These are phyloP conservation scores for Colletotrichum neosansevieriae DNA, from an alignment of 2,329 filamentous ascomycete species.

Conservation along the genomic window DNA sequence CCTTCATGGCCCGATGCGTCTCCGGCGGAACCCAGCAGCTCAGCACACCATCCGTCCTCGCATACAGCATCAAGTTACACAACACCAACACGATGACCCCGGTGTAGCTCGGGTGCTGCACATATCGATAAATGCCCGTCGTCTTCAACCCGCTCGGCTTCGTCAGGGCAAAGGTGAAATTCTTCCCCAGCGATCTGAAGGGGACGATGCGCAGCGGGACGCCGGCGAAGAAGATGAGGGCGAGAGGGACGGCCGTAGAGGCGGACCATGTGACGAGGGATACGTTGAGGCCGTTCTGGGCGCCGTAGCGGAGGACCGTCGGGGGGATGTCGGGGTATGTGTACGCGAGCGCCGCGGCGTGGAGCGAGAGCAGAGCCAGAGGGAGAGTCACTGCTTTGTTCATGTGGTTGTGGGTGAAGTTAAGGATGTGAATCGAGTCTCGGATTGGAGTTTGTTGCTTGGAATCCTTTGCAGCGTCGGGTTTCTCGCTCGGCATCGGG, in stretches of 20 bases:
- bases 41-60: slow-evolving; percentile 52
- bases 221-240: slow-evolving; percentile 45
- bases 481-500: slow-evolving; percentile 37
- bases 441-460: background rate
- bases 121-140: slow-evolving; percentile 59
- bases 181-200: slow-evolving; percentile 59
- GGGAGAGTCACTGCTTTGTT: slow-evolving; percentile 44
- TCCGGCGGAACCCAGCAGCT: slow-evolving; percentile 53
- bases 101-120: slow-evolving; percentile 67
- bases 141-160: slow-evolving; percentile 60
- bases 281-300: slow-evolving; percentile 48
- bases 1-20: slow-evolving; percentile 31
- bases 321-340: slow-evolving; percentile 43
- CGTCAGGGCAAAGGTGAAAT: slow-evolving; percentile 66
- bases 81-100: slow-evolving; percentile 53
- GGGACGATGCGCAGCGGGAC: slow-evolving; percentile 51
- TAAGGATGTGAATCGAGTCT: slow-evolving; percentile 42
- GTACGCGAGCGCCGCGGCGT: slow-evolving; percentile 42
- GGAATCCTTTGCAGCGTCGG: slow-evolving; percentile 33
- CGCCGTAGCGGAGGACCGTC: slow-evolving; percentile 44
- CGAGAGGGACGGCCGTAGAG: slow-evolving; percentile 50
- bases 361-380: slow-evolving; percentile 43
- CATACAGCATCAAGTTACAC: slow-evolving; percentile 49
- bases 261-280: slow-evolving; percentile 52
- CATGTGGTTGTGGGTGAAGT: slow-evolving; percentile 45